phyloP scores from a whole-genome alignment of 2,329 filamentous ascomycete species.

The Bipolaris cookei region DNA sequence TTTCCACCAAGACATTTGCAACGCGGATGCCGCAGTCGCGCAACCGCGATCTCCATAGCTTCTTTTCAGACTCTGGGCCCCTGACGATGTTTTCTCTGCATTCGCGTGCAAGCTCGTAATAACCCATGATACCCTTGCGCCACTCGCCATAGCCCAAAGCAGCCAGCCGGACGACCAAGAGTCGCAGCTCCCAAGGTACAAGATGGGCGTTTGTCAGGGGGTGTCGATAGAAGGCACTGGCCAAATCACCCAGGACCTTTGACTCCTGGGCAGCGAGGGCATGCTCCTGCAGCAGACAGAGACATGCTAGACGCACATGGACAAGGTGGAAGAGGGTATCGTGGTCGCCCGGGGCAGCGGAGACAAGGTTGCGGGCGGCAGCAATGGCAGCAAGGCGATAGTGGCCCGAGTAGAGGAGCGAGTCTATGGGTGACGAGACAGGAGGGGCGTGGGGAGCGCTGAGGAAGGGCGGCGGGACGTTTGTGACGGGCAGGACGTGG shows the following conservation, averaged over 20 bases:
- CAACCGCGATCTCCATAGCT: slow-evolving; percentile 74
- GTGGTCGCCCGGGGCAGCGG: slow-evolving; percentile 61
- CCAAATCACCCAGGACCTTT: slow-evolving; percentile 67
- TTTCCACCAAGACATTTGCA: slow-evolving; percentile 74
- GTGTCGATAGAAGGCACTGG: slow-evolving; percentile 59
- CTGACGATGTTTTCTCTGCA: slow-evolving; percentile 65
- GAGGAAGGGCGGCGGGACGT: slow-evolving; percentile 70
- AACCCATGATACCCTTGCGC: slow-evolving; percentile 82
- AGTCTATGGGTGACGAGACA: slow-evolving; percentile 64
- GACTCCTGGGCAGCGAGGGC: slow-evolving; percentile 65
- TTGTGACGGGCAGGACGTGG: slow-evolving; percentile 74
- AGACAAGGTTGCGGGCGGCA: slow-evolving; percentile 66
- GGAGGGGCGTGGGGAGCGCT: slow-evolving; percentile 70
- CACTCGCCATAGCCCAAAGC: slow-evolving; percentile 86
- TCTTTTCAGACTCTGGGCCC: slow-evolving; percentile 58
- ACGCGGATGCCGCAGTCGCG: slow-evolving; percentile 73
- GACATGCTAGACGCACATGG: slow-evolving; percentile 80
- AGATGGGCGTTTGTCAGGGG: slow-evolving; percentile 60
- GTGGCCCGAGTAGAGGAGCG: slow-evolving; percentile 73
- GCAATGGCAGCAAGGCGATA: slow-evolving; percentile 80
- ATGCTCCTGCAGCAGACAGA: slow-evolving; percentile 76
- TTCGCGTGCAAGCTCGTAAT: slow-evolving; percentile 86
- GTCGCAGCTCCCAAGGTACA: slow-evolving; percentile 85
- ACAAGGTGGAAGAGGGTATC: slow-evolving; percentile 75
- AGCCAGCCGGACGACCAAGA: slow-evolving; percentile 82